Conservation (phyloP, 371 early-diverging fungal genomes). For the Rhizopus sp. region DNA sequence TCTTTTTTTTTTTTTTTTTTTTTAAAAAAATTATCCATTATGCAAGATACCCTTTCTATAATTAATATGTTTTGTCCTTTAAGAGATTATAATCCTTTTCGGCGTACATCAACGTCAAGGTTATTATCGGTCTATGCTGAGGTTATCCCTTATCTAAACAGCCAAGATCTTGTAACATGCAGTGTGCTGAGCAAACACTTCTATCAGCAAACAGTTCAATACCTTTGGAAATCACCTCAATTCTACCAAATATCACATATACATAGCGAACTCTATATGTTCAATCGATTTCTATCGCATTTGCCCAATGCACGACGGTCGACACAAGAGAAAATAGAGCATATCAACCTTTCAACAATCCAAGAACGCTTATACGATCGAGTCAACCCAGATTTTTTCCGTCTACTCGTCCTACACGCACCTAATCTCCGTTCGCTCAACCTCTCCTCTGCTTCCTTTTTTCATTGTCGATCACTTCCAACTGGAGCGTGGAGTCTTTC, state of each 20-base stretch:
- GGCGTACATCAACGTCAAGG: background rate
- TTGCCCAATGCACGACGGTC: constrained; percentile 17
- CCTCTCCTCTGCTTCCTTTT: constrained; percentile 19
- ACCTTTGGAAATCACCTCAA: constrained; percentile 7
- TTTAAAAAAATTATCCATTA: background rate
- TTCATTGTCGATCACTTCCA: constrained; percentile 16
- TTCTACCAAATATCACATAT: constrained; percentile 14
- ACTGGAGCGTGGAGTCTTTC: constrained; percentile 15
- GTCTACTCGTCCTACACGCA: constrained; percentile 14
- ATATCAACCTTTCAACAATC: constrained; percentile 25
- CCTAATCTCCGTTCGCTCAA: constrained; percentile 21
- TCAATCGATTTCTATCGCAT: constrained; percentile 27
- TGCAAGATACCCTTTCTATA: too few species aligned
- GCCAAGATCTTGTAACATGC: background rate
- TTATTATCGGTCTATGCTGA: background rate
- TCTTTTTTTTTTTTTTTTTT: constrained; percentile 1
- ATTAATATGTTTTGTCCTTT: background rate
- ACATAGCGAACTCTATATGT: constrained; percentile 22
- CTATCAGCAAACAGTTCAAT: background rate
- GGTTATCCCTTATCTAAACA: constrained; percentile 3
- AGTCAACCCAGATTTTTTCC: constrained; percentile 32
- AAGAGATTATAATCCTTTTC: background rate
- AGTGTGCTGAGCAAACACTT: background rate
- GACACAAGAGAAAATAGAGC: constrained; percentile 10
- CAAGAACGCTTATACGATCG: constrained; percentile 36